phyloP scores from a whole-genome alignment of 306 rosid species.

The Mucuna pruriens region DNA sequence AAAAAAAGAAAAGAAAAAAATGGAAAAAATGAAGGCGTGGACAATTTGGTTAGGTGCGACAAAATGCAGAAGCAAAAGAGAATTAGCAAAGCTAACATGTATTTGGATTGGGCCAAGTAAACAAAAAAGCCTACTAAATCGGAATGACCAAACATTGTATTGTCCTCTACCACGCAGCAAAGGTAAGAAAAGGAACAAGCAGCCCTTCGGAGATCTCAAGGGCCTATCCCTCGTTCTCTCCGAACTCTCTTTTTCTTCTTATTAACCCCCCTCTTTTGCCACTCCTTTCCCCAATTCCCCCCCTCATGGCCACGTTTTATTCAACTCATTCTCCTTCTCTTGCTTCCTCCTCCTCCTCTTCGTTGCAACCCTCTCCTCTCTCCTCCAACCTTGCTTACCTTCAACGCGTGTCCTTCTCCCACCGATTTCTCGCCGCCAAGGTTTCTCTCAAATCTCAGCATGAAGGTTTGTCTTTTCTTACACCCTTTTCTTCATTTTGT shows the following conservation, averaged over 20 bases:
- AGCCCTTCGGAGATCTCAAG: constrained; percentile 88
- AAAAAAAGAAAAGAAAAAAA: neutral
- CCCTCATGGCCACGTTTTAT: constrained; percentile 62
- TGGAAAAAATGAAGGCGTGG: neutral
- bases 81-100: neutral
- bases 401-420: constrained; percentile 44
- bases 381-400: constrained; percentile 30
- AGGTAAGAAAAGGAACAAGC: constrained; percentile 42
- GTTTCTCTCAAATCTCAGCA: constrained; percentile 55
- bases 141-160: constrained; percentile 31
- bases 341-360: constrained; percentile 20
- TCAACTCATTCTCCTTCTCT: constrained; percentile 57
- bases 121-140: neutral
- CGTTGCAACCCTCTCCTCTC: constrained; percentile 21
- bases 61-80: neutral
- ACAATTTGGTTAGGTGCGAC: neutral
- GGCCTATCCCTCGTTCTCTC: constrained; percentile 60
- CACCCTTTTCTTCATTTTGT: constrained; percentile 7
- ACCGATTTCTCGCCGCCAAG: constrained; percentile 47
- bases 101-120: neutral
- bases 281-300: too few species aligned
- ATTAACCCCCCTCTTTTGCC: neutral
- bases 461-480: constrained; percentile 49
- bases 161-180: constrained; percentile 22
- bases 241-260: constrained; percentile 48